Evolutionary conservation across 306 rosid genomes (phyloP), one percentile per base, ranked within the genome.

Genomic region (Citrullus mucosospermus): DNA sequence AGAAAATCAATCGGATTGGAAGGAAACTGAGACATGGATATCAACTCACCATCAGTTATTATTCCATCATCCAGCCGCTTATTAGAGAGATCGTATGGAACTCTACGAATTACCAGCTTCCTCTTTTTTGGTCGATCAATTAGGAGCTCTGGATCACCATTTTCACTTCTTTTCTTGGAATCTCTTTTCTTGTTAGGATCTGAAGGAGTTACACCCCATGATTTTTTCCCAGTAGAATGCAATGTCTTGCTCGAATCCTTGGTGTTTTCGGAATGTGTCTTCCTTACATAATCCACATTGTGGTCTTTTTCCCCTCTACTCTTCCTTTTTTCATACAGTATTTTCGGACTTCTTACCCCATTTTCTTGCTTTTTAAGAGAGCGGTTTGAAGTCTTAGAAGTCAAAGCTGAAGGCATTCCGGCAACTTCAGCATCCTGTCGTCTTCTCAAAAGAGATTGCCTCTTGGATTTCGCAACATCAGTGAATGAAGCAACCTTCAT

Each of bases 71-170:
- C 91, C 67, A 87, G 81, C 75, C 98, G 88, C 86, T 95, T 95
- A 83, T 95, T 92, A 77, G 97, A 92, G 83, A 85, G 85, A 81
- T 95, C 96, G 82, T 83, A n/a, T 0, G 92, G 97, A 73, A 91
- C 93, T 51, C 88, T 38, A 74, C 77, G 91, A 75, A 95, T 92
- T 10, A 81, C 81, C 81, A 87, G 87, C 84, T 92, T 91, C 81
- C 75, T 89, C 95, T 78, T 95, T 90, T 66, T 89, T 66, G 88
- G 88, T 74, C 75, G 84, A 76, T 81, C 91, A 81, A 69, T 84
- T 41, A 8, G 67, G 25, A 17, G 72, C 83, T 86, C 85, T 1
- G 79, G 59, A 82, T 85, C 86, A 57, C 83, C 89, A 53, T 67
- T 82, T 69, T 63, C 54, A 74, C 76, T 78, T 13, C 80, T 83